Base-by-base conservation (phyloP, 768 basidiomycete species). In the Tricholoma matsutake region DNA sequence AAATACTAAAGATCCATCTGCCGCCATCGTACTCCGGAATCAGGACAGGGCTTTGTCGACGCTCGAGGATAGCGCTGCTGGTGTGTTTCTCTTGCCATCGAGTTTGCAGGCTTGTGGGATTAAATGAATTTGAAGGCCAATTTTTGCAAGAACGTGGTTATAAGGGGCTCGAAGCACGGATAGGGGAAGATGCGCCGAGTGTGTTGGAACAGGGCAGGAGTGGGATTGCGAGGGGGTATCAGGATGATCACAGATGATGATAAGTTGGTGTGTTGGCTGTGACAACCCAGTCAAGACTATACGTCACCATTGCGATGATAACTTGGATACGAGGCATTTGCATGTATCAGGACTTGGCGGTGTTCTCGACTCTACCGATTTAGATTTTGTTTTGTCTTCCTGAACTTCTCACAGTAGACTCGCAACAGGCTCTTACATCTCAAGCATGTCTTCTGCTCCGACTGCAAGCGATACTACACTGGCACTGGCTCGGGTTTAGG, bases 181-280 rank as follows among this genome's bases (percentile, higher is more conserved):
- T 88, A 10, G 94, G 92, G 0, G 78, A 91, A 71, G 92, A 96
- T 67, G 82, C 79, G 1, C 95, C 96, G 0, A 84, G 89, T 63
- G 72, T 88, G 41, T 72, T 98, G 61, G 93, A 97, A 74, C 91
- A 96, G 72, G 96, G 96, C 0, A 77, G 94, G 51, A 91, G 84
- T 65, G 96, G 96, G 5, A 89, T 96, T 51, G 94, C 96, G 39
- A 83, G 89, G 63, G 93, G 91, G 9, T 98, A 98, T 71, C 82
- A 82, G 52, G 88, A 91, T 61, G 81, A 81, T 63, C 74, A 75
- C 34, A 61, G 61, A 14, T 43, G 58, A 60, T 53, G 13, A n/a
- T n/a, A 32, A 32, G 7, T 51, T 7, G 14, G 28, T 16, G 13
- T 51, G 14, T 51, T 25, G 22, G 22, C 22, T 25, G 22, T 25